Base-by-base conservation (phyloP, 139 green algal genomes). In the Chlamydomonas sphaeroides region DNA sequence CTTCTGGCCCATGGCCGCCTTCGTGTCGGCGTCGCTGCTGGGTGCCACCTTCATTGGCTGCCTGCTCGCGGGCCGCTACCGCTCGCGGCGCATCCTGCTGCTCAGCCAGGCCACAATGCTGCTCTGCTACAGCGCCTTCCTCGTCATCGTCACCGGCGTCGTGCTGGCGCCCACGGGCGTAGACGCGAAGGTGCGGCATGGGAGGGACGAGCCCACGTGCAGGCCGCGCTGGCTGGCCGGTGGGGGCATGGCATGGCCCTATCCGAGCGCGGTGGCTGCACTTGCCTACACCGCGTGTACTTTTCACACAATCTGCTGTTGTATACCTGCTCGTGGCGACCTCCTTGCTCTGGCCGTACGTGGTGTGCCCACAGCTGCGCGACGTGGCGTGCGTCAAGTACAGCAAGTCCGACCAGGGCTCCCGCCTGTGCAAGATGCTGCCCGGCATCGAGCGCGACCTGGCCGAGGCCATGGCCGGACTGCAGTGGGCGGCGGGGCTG, bases 391-490 rank as follows among this genome's bases (percentile, higher is more conserved):
- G 86, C 82, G 70, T 80, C 42, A 39, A 39, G 33, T 63, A 51
- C 42, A 41, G 65, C 70, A 80, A 65, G 48, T 68, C 28, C 11
- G 81, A 80, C 70, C 48, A 70, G 69, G 84, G 36, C 59, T 86
- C 86, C 23, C 45, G 62, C 32, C 87, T 90, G 72, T 90, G 87
- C 83, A 76, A 85, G 42, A 86, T 88, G 78, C 49, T 90, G 33
- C 87, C 87, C 3, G 49, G 63, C 65, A 82, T 90, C 17, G 63
- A 91, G 62, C 51, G 76, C 49, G 74, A 89, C 39, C 63, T 88
- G 71, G 70, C 28, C 3, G 39, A 72, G n/a, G 57, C 74, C 48
- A 87, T 87, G 63, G 41, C n/a, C 25, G 41, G 17, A 51, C 78
- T 91, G 23, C 33, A 69, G 42, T 68, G 51, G 51, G 75, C 65